Evolutionary conservation across 768 basidiomycete genomes (phyloP), one percentile per base, ranked within the genome.

Genomic region (Ramaria sp.): DNA sequence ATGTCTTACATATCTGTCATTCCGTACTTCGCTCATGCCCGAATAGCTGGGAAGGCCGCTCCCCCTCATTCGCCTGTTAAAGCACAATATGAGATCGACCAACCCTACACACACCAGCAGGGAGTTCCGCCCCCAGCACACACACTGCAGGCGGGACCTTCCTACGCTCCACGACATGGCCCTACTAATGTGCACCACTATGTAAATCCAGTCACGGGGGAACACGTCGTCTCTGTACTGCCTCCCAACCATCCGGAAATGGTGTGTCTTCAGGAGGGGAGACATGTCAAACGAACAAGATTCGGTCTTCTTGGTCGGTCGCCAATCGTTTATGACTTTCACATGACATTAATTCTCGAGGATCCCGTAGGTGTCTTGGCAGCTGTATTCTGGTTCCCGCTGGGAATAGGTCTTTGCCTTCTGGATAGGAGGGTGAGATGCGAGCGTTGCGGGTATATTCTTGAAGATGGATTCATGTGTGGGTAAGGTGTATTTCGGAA

Each of bases 371-470:
- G 89, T 54, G 69, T 91, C 33, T 70, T 92, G n/a, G 86, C 86
- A 7, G 89, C 90, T 4, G 71, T 92, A 24, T 72, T 91, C 59
- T 91, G 88, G 89, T 92, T 92, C 72, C 90, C 90, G 3, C 69
- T 91, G 0, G 90, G 90, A 4, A 76, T 92, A 39, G 87, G 82
- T 1, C 71, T 86, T 5, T 92, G 90, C 63, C 68, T 91, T 9
- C 73, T 92, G 24, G 90, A 92, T 67, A 77, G 84, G 45, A 71
- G 75, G 51, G 83, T 87, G 30, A 76, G 74, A 60, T 92, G 89
- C 69, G 68, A 64, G 24, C 72, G 76, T n/a, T 80, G 78, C 38
- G 76, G 76, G 4, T 47, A 59, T 27, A 43, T 68, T 3, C 57
- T 79, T 15, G 72, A 74, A 33, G 63, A 71, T 3, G 73, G 75